Conservation (phyloP, 495 filamentous ascomycete species). For the Hyaloscypha finlandica region DNA sequence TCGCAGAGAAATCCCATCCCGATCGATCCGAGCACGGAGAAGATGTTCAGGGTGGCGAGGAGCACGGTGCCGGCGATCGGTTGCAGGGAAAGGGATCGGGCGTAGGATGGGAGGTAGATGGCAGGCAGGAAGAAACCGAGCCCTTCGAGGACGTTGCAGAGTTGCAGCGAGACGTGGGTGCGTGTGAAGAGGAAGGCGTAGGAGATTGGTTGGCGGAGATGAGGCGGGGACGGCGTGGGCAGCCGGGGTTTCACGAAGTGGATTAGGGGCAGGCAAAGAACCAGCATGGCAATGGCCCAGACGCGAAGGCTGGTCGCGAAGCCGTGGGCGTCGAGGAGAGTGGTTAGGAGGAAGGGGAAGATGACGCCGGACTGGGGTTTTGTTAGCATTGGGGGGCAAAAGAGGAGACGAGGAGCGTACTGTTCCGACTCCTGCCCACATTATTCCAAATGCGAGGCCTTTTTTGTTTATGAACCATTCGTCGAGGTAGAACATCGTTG, state of each 20-base stretch:
- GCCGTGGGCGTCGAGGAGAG: constrained; percentile 44
- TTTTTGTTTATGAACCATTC: constrained; percentile 52
- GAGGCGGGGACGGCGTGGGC: constrained; percentile 41
- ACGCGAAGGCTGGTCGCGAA: constrained; percentile 53
- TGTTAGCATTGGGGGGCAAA: constrained; percentile 45
- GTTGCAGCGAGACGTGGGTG: constrained; percentile 53
- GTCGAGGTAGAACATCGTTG: constrained; percentile 39
- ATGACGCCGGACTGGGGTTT: constrained; percentile 20
- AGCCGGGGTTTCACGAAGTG: constrained; percentile 60
- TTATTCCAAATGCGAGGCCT: constrained; percentile 53
- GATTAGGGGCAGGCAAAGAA: constrained; percentile 54
- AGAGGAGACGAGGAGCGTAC: constrained; percentile 48
- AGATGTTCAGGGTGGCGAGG: constrained; percentile 58
- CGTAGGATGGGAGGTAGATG: constrained; percentile 67
- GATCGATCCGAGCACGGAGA: constrained; percentile 58
- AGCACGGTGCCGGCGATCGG: constrained; percentile 43
- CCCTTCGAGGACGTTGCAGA: constrained; percentile 60
- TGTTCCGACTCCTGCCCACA: constrained; percentile 35
- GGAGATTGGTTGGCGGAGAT: constrained; percentile 40
- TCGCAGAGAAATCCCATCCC: constrained; percentile 63
- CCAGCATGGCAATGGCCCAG: constrained; percentile 53
- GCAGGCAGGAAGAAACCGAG: constrained; percentile 68
- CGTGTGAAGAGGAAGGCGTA: constrained; percentile 44
- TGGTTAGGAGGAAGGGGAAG: constrained; percentile 26
- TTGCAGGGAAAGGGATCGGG: constrained; percentile 40